Evolutionary conservation across 257 asterid species (phyloP).

Genomic region (Scutellaria barbata): DNA sequence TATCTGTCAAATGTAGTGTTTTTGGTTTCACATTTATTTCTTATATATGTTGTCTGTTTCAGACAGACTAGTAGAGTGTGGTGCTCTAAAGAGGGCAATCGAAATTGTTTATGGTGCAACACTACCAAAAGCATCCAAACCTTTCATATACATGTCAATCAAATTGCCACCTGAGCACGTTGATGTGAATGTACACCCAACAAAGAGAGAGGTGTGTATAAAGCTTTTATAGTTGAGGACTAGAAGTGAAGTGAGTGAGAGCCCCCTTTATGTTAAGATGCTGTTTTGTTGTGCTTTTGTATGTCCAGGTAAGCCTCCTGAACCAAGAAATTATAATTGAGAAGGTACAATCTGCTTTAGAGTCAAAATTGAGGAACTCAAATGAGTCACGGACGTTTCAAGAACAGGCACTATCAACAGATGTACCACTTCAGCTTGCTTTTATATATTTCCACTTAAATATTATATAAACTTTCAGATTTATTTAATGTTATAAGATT

Average conservation of each 20-base stretch:
- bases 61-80: conserved; percentile 96
- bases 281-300: conserved; percentile 30
- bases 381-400: conserved; percentile 84
- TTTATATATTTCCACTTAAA: not conserved
- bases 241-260: conserved; percentile 22
- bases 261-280: conserved; percentile 12
- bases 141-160: conserved; percentile 88
- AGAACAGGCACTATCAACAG: conserved; percentile 75
- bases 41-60: conserved; percentile 38
- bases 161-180: conserved; percentile 87
- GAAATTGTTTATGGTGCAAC: conserved; percentile 97
- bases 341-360: conserved; percentile 82
- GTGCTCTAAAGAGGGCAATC: conserved; percentile 89
- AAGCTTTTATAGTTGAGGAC: conserved; percentile 24
- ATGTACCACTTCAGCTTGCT: conserved; percentile 22
- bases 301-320: conserved; percentile 84
- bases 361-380: conserved; percentile 79
- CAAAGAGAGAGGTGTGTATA: conserved; percentile 85
- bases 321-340: conserved; percentile 86
- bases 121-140: conserved; percentile 94
- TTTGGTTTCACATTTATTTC: conserved; percentile 27
- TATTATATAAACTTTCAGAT: not conserved
- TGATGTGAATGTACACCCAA: conserved; percentile 96
- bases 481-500: not conserved
- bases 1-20: conserved; percentile 16